Evolutionary conservation across 768 basidiomycete species (phyloP).

Genomic region (Trametes gibbosa): DNA sequence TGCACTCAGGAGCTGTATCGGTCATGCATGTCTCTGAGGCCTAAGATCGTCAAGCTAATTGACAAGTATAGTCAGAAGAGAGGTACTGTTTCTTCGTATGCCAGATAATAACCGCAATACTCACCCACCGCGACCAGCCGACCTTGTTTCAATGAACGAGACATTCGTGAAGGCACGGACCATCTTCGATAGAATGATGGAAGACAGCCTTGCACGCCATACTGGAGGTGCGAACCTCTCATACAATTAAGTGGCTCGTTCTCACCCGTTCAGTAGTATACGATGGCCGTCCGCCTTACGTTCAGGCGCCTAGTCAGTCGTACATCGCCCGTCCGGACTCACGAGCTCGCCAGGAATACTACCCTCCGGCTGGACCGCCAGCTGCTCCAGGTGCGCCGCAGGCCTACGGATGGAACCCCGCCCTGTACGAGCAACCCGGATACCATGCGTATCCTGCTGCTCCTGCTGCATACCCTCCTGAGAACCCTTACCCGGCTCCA

Average conservation of each 20-base stretch:
- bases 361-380: conserved; percentile 31
- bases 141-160: conserved; percentile 92
- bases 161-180: conserved; percentile 85
- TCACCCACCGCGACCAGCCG: conserved; percentile 51
- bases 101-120: conserved; percentile 2
- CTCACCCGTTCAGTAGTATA: conserved; percentile 43
- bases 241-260: neutral
- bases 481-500: conserved; percentile 24
- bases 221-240: conserved; percentile 47
- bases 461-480: conserved; percentile 28
- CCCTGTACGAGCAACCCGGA: conserved; percentile 42
- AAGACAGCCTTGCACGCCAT: conserved; percentile 79
- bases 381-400: conserved; percentile 32
- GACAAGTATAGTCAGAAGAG: conserved; percentile 97
- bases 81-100: conserved; percentile 31
- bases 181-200: conserved; percentile 93
- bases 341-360: conserved; percentile 33
- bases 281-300: conserved; percentile 40
- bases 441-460: conserved; percentile 40
- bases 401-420: conserved; percentile 52
- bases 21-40: conserved; percentile 82
- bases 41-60: conserved; percentile 94
- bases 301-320: conserved; percentile 23
- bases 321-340: conserved; percentile 32
- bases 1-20: conserved; percentile 78